A percentile compares a stretch with the other conserved stretches of the same genome.
These are phyloP conservation scores for Phellinidium pouzarii DNA, from an alignment of 1,284 basidiomycete species.

Conservation along the genomic window DNA sequence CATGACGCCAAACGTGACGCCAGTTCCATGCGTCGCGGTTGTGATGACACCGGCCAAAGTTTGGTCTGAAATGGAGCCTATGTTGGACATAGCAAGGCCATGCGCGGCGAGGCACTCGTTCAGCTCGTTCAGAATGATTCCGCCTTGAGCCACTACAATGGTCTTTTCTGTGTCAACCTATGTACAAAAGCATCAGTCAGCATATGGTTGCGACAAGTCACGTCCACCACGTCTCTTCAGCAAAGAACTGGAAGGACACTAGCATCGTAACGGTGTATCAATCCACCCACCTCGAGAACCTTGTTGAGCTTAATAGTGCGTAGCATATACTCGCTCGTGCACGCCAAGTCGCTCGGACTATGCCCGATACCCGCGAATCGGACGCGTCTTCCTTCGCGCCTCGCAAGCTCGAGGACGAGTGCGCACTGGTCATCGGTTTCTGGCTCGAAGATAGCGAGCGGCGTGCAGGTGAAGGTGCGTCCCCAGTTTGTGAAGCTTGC, in stretches of 20 bases:
- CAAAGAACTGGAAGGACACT: too few relatives aligned
- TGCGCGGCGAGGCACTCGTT: constrained; percentile 63
- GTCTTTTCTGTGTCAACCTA: constrained; percentile 70
- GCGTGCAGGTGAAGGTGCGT: constrained; percentile 55
- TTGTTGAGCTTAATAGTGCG: constrained; percentile 66
- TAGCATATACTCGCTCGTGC: constrained; percentile 80
- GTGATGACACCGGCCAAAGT: constrained; percentile 91
- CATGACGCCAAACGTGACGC: constrained; percentile 75
- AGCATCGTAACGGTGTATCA: too few relatives aligned
- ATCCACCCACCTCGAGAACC: constrained; percentile 61
- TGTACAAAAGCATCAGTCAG: constrained; percentile 6
- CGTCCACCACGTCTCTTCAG: not conserved
- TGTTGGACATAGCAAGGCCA: constrained; percentile 81
- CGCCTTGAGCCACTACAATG: constrained; percentile 69
- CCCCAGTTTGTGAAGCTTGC: constrained; percentile 69
- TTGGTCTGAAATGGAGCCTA: constrained; percentile 97
- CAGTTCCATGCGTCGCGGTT: constrained; percentile 93
- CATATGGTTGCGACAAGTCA: not conserved
- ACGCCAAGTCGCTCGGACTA: constrained; percentile 88
- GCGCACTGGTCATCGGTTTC: constrained; percentile 66
- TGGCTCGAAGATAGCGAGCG: constrained; percentile 73
- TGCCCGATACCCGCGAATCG: constrained; percentile 89
- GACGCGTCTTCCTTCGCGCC: constrained; percentile 63
- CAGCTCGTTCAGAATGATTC: constrained; percentile 72
- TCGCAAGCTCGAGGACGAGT: constrained; percentile 78